Evolutionary conservation across 345 rosid species (phyloP), one percentile per base, ranked within the genome.

Genomic region (Anacardium occidentale): DNA sequence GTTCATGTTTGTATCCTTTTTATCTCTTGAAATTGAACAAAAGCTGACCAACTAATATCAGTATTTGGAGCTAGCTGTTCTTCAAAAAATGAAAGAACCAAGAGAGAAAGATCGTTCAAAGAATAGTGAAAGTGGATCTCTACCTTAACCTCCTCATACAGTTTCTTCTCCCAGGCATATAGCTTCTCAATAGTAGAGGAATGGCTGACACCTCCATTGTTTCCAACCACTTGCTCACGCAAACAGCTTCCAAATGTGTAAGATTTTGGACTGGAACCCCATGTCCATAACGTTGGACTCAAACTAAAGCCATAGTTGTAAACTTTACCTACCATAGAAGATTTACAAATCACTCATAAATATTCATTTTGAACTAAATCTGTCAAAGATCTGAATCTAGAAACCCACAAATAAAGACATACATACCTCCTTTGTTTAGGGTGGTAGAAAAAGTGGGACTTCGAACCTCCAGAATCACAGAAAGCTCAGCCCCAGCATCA

Each of bases 161-260:
- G 87, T 72, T 92, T 94, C 87, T 92, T 92, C 87, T 92, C 98
- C 98, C 98, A 94, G 56, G 98, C 97, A 77, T 85, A 92, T 9
- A 94, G 76, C 66, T 92, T 89, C 73, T 92, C 98, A 14, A 91
- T 85, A 10, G 98, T 92, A 10, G 94, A 94, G 44, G 89, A 89
- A 68, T 94, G 98, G 79, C 97, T 78, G 6, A 71, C 70, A 7
- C 51, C 70, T 4, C 6, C 52, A 42, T 82, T 75, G n/a, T 58
- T 76, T 10, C 42, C 70, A 45, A 64, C 54, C 32, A 76, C 78
- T 71, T 72, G 79, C 24, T 74, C 77, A 24, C 77, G 81, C 48
- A 78, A 34, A 37, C 83, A 37, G 5, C 13, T 84, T 62, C 86
- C 81, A 69, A 70, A 84, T 58, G 80, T 89, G 10, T 81, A 76